Conservation (phyloP, 768 basidiomycete genomes). For the Suillus weaverae region DNA sequence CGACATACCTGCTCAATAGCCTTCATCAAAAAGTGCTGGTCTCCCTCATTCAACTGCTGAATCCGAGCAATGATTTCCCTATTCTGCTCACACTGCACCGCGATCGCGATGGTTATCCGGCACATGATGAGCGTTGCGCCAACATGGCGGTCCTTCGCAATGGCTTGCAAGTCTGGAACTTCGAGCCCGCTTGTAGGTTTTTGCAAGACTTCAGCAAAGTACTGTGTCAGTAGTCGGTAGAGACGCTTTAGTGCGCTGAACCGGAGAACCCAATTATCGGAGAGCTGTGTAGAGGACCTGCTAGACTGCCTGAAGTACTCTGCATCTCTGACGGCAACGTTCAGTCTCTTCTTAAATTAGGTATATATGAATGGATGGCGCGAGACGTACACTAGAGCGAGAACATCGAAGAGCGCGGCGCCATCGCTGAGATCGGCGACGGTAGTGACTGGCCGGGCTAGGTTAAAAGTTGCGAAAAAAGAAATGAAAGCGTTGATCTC, state of each 20-base stretch:
- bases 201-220: conserved; percentile 80
- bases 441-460: conserved; percentile 60
- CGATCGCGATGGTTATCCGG: conserved; percentile 79
- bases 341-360: conserved; percentile 7
- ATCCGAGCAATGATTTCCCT: conserved; percentile 89
- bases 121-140: conserved; percentile 72
- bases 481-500: conserved; percentile 82
- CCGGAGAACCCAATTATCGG: conserved; percentile 89
- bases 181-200: conserved; percentile 76
- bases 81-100: conserved; percentile 87
- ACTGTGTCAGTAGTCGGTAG: conserved; percentile 87
- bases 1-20: conserved; percentile 81
- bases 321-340: conserved; percentile 54
- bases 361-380: not conserved
- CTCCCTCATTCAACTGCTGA: conserved; percentile 74
- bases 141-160: conserved; percentile 75
- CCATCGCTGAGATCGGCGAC: conserved; percentile 80
- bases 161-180: conserved; percentile 84
- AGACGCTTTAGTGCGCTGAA: conserved; percentile 82
- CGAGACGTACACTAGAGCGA: conserved; percentile 67
- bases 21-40: conserved; percentile 90
- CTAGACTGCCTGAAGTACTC: conserved; percentile 72
- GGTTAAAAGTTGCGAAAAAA: conserved; percentile 74
- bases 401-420: conserved; percentile 69
- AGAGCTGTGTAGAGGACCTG: conserved; percentile 57